These are phyloP conservation scores for Arabidopsis arenosa DNA, from an alignment of 345 rosid species.

Conservation along the genomic window DNA sequence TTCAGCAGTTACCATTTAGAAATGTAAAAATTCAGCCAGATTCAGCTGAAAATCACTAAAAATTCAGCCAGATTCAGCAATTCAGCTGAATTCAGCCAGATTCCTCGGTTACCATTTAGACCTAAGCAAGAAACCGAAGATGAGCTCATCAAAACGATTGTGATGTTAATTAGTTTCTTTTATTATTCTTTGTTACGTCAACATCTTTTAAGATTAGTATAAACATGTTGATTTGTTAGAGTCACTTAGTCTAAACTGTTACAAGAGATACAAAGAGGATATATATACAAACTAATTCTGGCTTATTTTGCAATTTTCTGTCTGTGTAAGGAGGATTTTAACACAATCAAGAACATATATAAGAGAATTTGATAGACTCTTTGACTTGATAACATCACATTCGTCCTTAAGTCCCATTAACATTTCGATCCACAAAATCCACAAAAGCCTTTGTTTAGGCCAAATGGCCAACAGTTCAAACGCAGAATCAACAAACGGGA, in stretches of 20 bases:
- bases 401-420: neutral
- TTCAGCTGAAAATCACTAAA: too few relatives aligned
- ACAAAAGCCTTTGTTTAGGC: neutral
- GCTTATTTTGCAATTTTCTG: too few relatives aligned
- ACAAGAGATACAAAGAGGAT: neutral
- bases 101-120: too few relatives aligned
- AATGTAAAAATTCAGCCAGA: too few relatives aligned
- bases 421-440: neutral
- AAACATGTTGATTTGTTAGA: neutral
- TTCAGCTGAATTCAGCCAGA: too few relatives aligned
- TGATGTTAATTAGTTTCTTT: neutral
- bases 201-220: neutral
- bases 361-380: neutral
- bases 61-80: too few relatives aligned
- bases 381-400: neutral
- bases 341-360: too few relatives aligned
- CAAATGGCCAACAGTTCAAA: neutral
- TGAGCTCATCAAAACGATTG: neutral
- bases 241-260: neutral
- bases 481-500: constrained; percentile 21
- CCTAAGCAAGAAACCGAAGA: neutral
- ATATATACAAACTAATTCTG: neutral
- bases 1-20: too few relatives aligned
- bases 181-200: neutral
- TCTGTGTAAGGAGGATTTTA: neutral